phyloP scores from a whole-genome alignment of 495 filamentous ascomycete genomes.

The Penicillium herquei region DNA sequence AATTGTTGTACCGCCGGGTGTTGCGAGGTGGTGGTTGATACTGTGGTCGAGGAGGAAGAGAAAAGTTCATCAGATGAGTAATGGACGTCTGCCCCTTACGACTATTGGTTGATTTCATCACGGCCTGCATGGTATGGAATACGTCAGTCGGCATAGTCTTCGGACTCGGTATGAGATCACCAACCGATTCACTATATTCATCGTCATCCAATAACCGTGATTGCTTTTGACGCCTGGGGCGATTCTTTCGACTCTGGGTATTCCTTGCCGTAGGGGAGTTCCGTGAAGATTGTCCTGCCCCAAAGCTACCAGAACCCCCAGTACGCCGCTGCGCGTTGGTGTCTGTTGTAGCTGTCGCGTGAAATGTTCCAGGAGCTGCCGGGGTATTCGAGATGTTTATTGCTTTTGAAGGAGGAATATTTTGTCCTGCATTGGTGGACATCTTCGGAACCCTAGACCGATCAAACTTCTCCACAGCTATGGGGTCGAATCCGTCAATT shows the following conservation, averaged over 20 bases:
- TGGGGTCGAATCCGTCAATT: not conserved
- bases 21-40: slow-evolving; percentile 58
- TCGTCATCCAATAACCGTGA: slow-evolving; percentile 69
- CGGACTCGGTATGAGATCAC: slow-evolving; percentile 22
- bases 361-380: slow-evolving; percentile 37
- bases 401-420: slow-evolving; percentile 44
- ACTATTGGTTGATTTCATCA: slow-evolving; percentile 78
- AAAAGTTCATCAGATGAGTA: slow-evolving; percentile 93
- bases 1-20: slow-evolving; percentile 67
- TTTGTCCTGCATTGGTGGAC: slow-evolving; percentile 49
- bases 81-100: slow-evolving; percentile 94
- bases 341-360: slow-evolving; percentile 36
- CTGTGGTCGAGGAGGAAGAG: slow-evolving; percentile 73
- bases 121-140: slow-evolving; percentile 47
- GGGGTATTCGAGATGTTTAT: slow-evolving; percentile 40
- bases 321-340: slow-evolving; percentile 59
- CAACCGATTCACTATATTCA: slow-evolving; percentile 75
- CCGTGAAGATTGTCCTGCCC: slow-evolving; percentile 58
- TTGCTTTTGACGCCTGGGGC: slow-evolving; percentile 63
- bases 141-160: slow-evolving; percentile 21
- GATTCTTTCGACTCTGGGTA: slow-evolving; percentile 69
- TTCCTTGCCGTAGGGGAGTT: slow-evolving; percentile 58
- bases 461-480: not conserved
- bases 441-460: slow-evolving; percentile 30
- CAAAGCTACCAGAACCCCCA: slow-evolving; percentile 63